phyloP scores from a whole-genome alignment of 2,329 filamentous ascomycete genomes.

The Penicillium carneum region DNA sequence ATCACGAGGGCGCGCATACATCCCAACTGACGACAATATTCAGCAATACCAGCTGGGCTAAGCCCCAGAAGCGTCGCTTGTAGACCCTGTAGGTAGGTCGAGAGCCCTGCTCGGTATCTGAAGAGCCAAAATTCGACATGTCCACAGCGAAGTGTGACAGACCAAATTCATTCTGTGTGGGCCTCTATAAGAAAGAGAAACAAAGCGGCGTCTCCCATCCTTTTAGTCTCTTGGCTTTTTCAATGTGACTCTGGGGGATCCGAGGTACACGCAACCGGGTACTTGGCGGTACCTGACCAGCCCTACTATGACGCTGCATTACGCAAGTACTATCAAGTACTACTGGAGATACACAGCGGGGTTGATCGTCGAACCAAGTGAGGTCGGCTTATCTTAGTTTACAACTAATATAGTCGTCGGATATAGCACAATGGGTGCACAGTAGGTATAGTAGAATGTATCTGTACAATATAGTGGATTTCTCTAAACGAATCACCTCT shows the following conservation, averaged over 20 bases:
- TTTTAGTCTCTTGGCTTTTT: slow-evolving; percentile 4
- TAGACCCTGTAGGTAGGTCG: slow-evolving; percentile 66
- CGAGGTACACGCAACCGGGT: slow-evolving; percentile 9
- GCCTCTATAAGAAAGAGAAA: not conserved
- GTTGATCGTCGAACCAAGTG: slow-evolving; percentile 2
- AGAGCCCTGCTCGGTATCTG: slow-evolving; percentile 26
- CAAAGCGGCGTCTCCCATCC: slow-evolving; percentile 5
- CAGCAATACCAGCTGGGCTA: slow-evolving; percentile 81
- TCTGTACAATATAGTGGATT: not conserved
- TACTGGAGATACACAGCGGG: not conserved
- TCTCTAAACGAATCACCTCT: not conserved
- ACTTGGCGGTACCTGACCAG: slow-evolving; percentile 14
- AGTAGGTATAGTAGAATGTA: not conserved
- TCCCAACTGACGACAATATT: slow-evolving; percentile 96
- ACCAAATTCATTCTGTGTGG: not conserved
- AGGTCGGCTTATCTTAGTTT: not conserved
- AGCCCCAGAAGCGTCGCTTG: slow-evolving; percentile 86
- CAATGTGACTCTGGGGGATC: slow-evolving; percentile 5
- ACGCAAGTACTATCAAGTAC: slow-evolving; percentile 4
- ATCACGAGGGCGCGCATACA: slow-evolving; percentile 62
- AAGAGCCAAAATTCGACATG: slow-evolving; percentile 20
- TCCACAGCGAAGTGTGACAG: slow-evolving; percentile 1
- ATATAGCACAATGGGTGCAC: not conserved
- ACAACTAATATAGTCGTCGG: not conserved
- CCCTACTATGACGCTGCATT: slow-evolving; percentile 9